These are phyloP conservation scores for Sugiyamaella lignohabitans DNA, from an alignment of 805 yeast species.

Conservation along the genomic window DNA sequence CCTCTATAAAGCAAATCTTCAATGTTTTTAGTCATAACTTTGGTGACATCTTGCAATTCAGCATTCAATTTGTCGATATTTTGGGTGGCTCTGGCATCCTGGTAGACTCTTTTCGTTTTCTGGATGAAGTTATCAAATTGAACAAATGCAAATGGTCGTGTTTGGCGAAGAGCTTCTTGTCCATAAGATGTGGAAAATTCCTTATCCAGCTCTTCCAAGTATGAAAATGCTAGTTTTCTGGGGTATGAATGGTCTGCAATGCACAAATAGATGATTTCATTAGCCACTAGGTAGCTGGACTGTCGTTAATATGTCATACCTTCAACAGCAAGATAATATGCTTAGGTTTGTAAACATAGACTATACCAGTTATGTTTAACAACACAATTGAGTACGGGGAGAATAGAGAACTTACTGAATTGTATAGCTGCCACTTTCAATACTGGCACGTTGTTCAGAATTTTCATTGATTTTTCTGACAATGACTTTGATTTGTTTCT, in stretches of 20 bases:
- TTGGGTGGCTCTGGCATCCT: conserved; percentile 84
- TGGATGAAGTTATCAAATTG: conserved; percentile 64
- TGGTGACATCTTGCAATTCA: conserved; percentile 88
- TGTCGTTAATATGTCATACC: too few relatives aligned
- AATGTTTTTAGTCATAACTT: conserved; percentile 92
- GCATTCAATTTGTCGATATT: conserved; percentile 80
- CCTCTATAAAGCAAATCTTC: conserved; percentile 94
- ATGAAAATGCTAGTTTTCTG: conserved; percentile 80
- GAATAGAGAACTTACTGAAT: conserved; percentile 47
- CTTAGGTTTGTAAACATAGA: conserved; percentile 3
- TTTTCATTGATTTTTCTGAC: conserved; percentile 68
- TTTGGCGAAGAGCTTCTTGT: conserved; percentile 52
- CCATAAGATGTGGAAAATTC: conserved; percentile 82
- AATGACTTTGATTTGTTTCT: conserved; percentile 74
- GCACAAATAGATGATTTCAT: conserved; percentile 67
- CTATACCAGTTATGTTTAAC: background rate
- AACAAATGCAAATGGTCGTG: conserved; percentile 88
- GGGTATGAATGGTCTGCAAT: conserved; percentile 79
- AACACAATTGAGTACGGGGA: too few relatives aligned
- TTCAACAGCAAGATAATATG: too few relatives aligned
- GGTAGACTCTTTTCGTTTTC: conserved; percentile 83
- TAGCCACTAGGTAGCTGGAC: conserved; percentile 52
- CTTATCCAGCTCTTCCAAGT: conserved; percentile 68
- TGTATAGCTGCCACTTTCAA: conserved; percentile 67
- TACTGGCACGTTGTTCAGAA: conserved; percentile 77